Conservation (phyloP, 345 rosid genomes). For the Physaria fendleri region DNA sequence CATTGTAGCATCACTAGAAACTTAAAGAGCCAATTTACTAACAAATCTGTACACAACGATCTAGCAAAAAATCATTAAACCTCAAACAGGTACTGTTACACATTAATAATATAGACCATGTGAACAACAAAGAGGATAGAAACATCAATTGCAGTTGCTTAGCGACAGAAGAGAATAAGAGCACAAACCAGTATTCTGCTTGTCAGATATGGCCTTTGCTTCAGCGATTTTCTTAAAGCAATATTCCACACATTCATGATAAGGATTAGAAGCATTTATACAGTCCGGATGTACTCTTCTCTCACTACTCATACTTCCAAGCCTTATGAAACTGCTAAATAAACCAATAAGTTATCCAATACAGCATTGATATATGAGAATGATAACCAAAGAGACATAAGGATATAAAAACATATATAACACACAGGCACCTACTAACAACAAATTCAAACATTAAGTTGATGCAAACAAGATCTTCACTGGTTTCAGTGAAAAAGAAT, state of each 20-base stretch:
- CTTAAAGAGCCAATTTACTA: not conserved
- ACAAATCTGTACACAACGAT: not conserved
- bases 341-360: not conserved
- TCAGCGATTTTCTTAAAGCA: conserved; percentile 74
- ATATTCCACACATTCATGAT: conserved; percentile 72
- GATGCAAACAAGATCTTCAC: not conserved
- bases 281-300: conserved; percentile 59
- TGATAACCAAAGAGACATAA: not conserved
- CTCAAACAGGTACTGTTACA: not conserved
- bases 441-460: not conserved
- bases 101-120: not conserved
- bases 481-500: not conserved
- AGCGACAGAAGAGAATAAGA: not conserved
- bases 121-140: not conserved
- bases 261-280: conserved; percentile 67
- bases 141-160: not conserved
- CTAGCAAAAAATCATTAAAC: not conserved
- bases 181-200: conserved; percentile 37
- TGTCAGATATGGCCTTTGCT: conserved; percentile 38
- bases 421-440: not conserved
- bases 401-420: not conserved
- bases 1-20: not conserved
- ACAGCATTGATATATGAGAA: not conserved
- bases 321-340: not conserved
- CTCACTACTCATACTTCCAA: conserved; percentile 35